Conservation (phyloP, 1,139 yeast genomes). For the Cylindricascospora bacillispora region DNA sequence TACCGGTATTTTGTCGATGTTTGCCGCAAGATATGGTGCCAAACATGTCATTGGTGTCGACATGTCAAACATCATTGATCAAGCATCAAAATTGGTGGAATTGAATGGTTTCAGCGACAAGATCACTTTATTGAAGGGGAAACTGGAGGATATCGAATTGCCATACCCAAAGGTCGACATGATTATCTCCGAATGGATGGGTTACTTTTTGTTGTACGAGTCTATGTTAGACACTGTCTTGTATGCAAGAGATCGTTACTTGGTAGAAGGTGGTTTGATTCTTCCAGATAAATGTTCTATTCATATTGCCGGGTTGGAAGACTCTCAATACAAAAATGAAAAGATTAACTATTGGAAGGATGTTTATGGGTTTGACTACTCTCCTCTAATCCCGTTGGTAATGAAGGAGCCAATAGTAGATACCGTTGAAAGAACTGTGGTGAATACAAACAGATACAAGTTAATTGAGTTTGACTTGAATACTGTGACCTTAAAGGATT, state of each 20-base stretch:
- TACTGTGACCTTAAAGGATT: slow-evolving; percentile 72
- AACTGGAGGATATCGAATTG: slow-evolving; percentile 81
- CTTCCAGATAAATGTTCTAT: slow-evolving; percentile 93
- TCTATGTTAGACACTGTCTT: slow-evolving; percentile 96
- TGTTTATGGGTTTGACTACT: slow-evolving; percentile 91
- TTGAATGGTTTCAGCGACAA: slow-evolving; percentile 79
- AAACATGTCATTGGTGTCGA: slow-evolving; percentile 95
- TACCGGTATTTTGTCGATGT: slow-evolving; percentile 93
- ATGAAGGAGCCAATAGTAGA: slow-evolving; percentile 93
- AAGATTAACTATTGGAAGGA: slow-evolving; percentile 93
- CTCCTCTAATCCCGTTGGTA: slow-evolving; percentile 58
- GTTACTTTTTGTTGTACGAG: slow-evolving; percentile 89
- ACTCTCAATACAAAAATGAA: slow-evolving; percentile 84
- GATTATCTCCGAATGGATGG: slow-evolving; percentile 99
- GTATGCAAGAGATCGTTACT: slow-evolving; percentile 84
- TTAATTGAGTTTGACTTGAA: slow-evolving; percentile 79
- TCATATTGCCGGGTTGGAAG: slow-evolving; percentile 89
- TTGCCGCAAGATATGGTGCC: slow-evolving; percentile 97
- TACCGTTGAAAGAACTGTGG: slow-evolving; percentile 71
- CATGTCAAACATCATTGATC: slow-evolving; percentile 90
- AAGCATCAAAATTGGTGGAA: slow-evolving; percentile 78
- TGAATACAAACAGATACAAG: slow-evolving; percentile 56
- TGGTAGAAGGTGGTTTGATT: slow-evolving; percentile 77
- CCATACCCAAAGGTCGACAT: slow-evolving; percentile 82
- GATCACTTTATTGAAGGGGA: slow-evolving; percentile 83